Conservation (phyloP, 1,139 yeast genomes). For the Lizanozyma gosingica region DNA sequence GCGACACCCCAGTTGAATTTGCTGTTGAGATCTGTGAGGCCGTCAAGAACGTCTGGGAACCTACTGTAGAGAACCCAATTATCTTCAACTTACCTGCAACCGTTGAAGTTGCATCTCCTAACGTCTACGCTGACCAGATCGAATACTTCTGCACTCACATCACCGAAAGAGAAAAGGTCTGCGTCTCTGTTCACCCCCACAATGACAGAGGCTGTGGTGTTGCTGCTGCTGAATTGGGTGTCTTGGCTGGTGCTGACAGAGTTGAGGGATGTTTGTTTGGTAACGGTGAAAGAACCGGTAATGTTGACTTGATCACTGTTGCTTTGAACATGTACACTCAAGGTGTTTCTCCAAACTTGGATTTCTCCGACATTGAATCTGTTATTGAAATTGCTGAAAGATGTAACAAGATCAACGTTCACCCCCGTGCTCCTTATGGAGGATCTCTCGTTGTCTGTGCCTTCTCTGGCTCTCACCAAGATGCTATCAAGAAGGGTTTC, state of each 20-base stretch:
- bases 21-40: slow-evolving; percentile 88
- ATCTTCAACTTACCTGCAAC: slow-evolving; percentile 97
- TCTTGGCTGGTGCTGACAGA: slow-evolving; percentile 94
- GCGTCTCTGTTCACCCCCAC: slow-evolving; percentile 90
- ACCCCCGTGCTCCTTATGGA: slow-evolving; percentile 92
- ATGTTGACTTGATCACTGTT: slow-evolving; percentile 88
- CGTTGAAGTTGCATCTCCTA: slow-evolving; percentile 93
- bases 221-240: slow-evolving; percentile 92
- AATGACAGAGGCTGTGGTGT: slow-evolving; percentile 98
- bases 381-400: slow-evolving; percentile 83
- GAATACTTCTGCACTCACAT: slow-evolving; percentile 80
- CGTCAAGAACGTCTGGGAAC: slow-evolving; percentile 92
- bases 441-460: slow-evolving; percentile 96
- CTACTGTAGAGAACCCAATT: slow-evolving; percentile 72
- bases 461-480: slow-evolving; percentile 95
- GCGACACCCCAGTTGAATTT: slow-evolving; percentile 80
- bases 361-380: slow-evolving; percentile 74
- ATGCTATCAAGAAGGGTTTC: slow-evolving; percentile 96
- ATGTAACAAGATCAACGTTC: slow-evolving; percentile 92
- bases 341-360: slow-evolving; percentile 80
- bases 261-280: slow-evolving; percentile 97
- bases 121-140: slow-evolving; percentile 92
- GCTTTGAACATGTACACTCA: slow-evolving; percentile 93
- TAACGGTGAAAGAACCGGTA: slow-evolving; percentile 97
- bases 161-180: slow-evolving; percentile 73